These are phyloP conservation scores for Musa acuminata DNA, from an alignment of 176 grass and related monocot species.

Conservation along the genomic window DNA sequence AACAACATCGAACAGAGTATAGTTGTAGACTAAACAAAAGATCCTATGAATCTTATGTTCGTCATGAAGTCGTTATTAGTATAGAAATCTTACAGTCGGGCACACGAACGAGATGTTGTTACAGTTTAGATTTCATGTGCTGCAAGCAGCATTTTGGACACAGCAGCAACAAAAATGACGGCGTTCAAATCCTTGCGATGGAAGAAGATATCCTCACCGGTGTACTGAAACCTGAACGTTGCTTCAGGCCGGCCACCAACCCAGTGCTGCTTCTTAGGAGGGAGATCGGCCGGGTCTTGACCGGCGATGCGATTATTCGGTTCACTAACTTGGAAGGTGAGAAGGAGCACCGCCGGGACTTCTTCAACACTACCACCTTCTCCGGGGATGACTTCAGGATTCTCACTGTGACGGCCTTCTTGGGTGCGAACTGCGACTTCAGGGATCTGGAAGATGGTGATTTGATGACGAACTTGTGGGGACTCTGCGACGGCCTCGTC, in stretches of 20 bases:
- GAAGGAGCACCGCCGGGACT: constrained; percentile 61
- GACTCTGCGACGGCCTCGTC: constrained; percentile 24
- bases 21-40: too few relatives aligned
- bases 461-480: constrained; percentile 69
- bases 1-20: too few relatives aligned
- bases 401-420: constrained; percentile 28
- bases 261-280: constrained; percentile 30
- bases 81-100: too few relatives aligned
- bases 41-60: too few relatives aligned
- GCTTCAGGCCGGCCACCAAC: constrained; percentile 52
- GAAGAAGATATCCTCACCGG: constrained; percentile 46
- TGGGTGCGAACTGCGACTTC: constrained; percentile 38
- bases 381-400: constrained; percentile 20
- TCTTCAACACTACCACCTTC: constrained; percentile 28
- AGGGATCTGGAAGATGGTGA: constrained; percentile 52
- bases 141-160: too few relatives aligned
- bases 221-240: constrained; percentile 40
- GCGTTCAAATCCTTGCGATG: constrained; percentile 17
- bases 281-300: constrained; percentile 47
- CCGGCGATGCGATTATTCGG: constrained; percentile 49
- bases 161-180: too few relatives aligned
- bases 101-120: too few relatives aligned
- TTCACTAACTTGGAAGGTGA: constrained; percentile 63
- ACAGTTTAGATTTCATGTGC: too few relatives aligned
- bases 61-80: too few relatives aligned